phyloP scores from a whole-genome alignment of 148 eudicot species.

The Nyssa sinensis region DNA sequence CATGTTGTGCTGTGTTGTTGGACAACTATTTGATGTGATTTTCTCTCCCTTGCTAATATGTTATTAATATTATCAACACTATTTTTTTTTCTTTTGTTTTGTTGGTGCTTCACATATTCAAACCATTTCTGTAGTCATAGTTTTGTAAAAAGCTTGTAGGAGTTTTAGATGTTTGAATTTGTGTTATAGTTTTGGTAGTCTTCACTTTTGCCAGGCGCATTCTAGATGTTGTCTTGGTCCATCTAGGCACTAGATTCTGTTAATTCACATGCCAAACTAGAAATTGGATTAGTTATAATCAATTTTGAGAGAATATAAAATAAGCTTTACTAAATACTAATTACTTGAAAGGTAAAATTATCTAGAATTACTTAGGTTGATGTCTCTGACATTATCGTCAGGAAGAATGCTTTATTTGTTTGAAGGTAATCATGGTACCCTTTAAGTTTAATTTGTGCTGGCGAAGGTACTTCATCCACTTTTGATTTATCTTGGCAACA shows the following conservation, averaged over 20 bases:
- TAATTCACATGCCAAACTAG: background rate
- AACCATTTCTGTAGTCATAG: background rate
- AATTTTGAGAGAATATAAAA: background rate
- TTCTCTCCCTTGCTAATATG: background rate
- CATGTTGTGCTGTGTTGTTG: background rate
- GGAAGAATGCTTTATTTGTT: background rate
- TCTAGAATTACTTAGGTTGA: background rate
- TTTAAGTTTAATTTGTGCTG: background rate
- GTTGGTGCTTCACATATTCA: background rate
- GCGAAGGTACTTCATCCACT: background rate
- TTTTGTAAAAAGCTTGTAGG: background rate
- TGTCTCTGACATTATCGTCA: background rate
- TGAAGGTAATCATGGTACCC: background rate
- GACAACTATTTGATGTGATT: background rate
- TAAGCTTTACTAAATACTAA: background rate
- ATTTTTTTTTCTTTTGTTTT: background rate
- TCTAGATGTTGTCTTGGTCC: background rate
- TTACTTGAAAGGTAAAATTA: background rate
- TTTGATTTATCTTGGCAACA: background rate
- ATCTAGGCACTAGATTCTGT: background rate
- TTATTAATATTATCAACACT: background rate
- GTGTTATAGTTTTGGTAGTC: background rate
- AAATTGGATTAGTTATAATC: background rate
- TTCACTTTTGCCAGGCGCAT: background rate
- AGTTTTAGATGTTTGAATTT: background rate